Evolutionary conservation across 2,329 filamentous ascomycete genomes (phyloP).

Genomic region (Emydomyces testavorans): DNA sequence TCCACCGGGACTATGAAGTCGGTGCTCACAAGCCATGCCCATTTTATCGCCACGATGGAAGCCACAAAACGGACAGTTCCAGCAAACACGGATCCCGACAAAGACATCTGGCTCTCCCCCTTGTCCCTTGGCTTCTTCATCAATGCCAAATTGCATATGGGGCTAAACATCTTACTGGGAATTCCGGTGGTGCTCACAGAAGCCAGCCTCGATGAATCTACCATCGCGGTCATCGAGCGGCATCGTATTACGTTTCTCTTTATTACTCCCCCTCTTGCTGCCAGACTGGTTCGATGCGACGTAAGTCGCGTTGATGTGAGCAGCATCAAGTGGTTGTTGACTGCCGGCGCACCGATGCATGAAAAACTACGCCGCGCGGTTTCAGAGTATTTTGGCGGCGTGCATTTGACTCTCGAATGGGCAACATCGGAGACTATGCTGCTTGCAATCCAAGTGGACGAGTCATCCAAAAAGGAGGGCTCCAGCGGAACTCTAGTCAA

Average conservation of each 20-base stretch:
- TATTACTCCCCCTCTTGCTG: slow-evolving; percentile 20
- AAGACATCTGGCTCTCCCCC: slow-evolving; percentile 20
- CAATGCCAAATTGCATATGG: slow-evolving; percentile 22
- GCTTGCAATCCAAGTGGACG: slow-evolving; percentile 20
- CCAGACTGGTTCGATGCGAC: slow-evolving; percentile 18
- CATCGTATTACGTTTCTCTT: slow-evolving; percentile 21
- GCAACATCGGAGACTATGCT: slow-evolving; percentile 21
- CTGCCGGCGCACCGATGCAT: slow-evolving; percentile 21
- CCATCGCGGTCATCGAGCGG: slow-evolving; percentile 16
- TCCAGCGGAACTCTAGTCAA: slow-evolving; percentile 19
- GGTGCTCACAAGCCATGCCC: slow-evolving; percentile 19
- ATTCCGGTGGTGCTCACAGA: slow-evolving; percentile 22
- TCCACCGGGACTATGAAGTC: slow-evolving; percentile 19
- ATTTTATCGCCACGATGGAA: slow-evolving; percentile 19
- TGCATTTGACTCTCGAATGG: slow-evolving; percentile 20
- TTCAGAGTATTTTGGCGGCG: slow-evolving; percentile 17
- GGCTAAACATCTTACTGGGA: slow-evolving; percentile 21
- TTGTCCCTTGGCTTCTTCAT: slow-evolving; percentile 23
- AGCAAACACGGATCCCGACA: slow-evolving; percentile 18
- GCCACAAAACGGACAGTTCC: slow-evolving; percentile 19
- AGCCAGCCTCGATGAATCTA: slow-evolving; percentile 16
- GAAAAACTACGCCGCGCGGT: slow-evolving; percentile 18
- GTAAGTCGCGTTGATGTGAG: slow-evolving; percentile 12
- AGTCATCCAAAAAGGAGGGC: slow-evolving; percentile 13
- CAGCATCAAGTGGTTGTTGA: slow-evolving; percentile 22